Evolutionary conservation across 2,329 filamentous ascomycete species (phyloP), one percentile per base, ranked within the genome.

Genomic region (Epichloe bromicola): DNA sequence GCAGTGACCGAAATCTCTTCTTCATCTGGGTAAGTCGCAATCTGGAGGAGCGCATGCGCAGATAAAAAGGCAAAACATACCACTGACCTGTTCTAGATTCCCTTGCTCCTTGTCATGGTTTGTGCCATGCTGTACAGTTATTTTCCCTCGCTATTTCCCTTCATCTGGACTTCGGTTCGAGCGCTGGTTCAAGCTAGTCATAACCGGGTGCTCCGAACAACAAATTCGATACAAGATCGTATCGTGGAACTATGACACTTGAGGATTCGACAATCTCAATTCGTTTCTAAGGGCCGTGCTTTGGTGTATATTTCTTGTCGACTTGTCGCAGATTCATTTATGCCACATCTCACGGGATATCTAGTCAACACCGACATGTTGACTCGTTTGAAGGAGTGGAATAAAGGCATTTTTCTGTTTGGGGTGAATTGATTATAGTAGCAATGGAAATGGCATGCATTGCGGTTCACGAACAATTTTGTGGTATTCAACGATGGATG

Each of bases 1-100:
- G 78, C 56, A 78, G 76, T 53, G 82, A 85, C 59, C 74, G 75
- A 58, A 83, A 83, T 61, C 69, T 85, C 44, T 85, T 82, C 69
- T 81, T 83, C 57, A 74, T 85, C 59, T 85, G 82, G 82, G 80
- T 83, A 74, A 60, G 72, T 65, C 23, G 30, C 12, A 5, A 34
- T 34, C 33, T n/a, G 19, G 17, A 42, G 26, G 17, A 42, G 26
- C 15, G 14, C 33, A 33, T 46, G 36, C 20, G 8, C 45, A n/a
- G 19, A 30, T n/a, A 34, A 10, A 10, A 44, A 20, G 39, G 15
- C 14, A 11, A 37, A 26, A 15, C 4, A 20, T 23, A 7, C 26
- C 19, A 30, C 30, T 40, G 20, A 50, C 17, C 30, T 23, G 15
- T 3, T 12, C 3, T 52, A 76, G 73, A 76, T 76, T 56, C 74